phyloP scores from a whole-genome alignment of 2,329 filamentous ascomycete genomes.

The Sporothrix inflata region DNA sequence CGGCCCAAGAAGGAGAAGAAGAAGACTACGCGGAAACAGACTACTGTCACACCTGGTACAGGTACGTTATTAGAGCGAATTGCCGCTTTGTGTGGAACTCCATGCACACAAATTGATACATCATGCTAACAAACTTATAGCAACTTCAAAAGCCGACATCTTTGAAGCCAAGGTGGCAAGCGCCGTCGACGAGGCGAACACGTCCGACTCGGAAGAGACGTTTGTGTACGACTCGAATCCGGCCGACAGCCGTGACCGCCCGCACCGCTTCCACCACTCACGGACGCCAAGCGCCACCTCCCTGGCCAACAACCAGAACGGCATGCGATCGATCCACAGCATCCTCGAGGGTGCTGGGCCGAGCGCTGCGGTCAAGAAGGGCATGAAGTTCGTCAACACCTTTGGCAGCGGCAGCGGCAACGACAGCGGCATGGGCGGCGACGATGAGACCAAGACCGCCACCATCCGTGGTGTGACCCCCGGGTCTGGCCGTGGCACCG shows the following conservation, averaged over 20 bases:
- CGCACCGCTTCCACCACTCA: conserved; percentile 75
- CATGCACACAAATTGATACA: neutral
- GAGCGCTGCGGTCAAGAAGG: conserved; percentile 73
- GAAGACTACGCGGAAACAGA: conserved; percentile 73
- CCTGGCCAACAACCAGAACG: conserved; percentile 67
- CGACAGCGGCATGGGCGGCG: conserved; percentile 60
- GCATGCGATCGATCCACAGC: conserved; percentile 66
- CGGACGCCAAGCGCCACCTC: conserved; percentile 94
- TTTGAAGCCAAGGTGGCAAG: conserved; percentile 97
- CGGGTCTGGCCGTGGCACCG: conserved; percentile 66
- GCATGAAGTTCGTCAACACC: conserved; percentile 92
- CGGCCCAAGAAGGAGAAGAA: conserved; percentile 92
- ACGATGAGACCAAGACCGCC: conserved; percentile 66
- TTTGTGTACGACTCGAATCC: conserved; percentile 99
- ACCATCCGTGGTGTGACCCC: conserved; percentile 62
- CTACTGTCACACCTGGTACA: conserved; percentile 70
- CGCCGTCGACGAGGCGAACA: conserved; percentile 93
- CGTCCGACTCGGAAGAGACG: conserved; percentile 96
- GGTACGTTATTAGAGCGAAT: conserved; percentile 57
- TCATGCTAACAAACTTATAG: conserved; percentile 49
- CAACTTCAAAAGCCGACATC: conserved; percentile 93
- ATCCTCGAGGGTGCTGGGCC: conserved; percentile 59
- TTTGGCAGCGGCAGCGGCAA: conserved; percentile 67
- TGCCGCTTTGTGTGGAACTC: neutral
- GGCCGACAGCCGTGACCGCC: conserved; percentile 65